phyloP scores from a whole-genome alignment of 2,329 filamentous ascomycete species.

The Beauveria asiatica region DNA sequence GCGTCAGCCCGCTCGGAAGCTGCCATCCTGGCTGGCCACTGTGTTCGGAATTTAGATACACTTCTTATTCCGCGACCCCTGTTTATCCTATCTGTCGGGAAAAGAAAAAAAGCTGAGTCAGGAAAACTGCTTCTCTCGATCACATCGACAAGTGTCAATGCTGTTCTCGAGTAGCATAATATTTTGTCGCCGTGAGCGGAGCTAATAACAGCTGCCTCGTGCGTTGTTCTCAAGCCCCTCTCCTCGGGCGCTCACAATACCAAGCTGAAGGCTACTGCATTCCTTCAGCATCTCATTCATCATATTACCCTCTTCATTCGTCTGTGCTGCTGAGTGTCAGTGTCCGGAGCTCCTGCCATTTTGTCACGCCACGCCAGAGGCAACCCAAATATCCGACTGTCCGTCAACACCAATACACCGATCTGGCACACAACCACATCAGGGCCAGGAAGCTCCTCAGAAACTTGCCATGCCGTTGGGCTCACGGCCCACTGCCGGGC shows the following conservation, averaged over 20 bases:
- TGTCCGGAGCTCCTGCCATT: neutral
- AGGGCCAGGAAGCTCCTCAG: neutral
- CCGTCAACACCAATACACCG: neutral
- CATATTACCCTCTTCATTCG: neutral
- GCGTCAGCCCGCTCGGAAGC: neutral
- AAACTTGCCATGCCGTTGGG: neutral
- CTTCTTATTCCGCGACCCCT: neutral
- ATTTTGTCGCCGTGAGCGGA: neutral
- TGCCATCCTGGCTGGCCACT: slow-evolving; percentile 3
- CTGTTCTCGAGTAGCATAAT: neutral
- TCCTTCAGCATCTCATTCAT: neutral
- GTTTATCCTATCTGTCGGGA: neutral
- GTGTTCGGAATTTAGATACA: neutral
- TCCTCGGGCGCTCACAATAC: neutral
- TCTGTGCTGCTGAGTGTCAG: neutral
- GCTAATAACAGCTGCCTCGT: neutral
- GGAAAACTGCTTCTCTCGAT: neutral
- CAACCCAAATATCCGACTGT: neutral
- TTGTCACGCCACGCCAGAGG: neutral
- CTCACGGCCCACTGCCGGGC: neutral
- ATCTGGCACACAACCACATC: neutral
- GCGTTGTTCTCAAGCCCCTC: neutral
- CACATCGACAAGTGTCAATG: slow-evolving; percentile 2
- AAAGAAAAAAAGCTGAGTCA: neutral
- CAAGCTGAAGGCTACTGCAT: neutral